phyloP scores from a whole-genome alignment of 805 yeast genomes.

The Wickerhamomyces tratensis region DNA sequence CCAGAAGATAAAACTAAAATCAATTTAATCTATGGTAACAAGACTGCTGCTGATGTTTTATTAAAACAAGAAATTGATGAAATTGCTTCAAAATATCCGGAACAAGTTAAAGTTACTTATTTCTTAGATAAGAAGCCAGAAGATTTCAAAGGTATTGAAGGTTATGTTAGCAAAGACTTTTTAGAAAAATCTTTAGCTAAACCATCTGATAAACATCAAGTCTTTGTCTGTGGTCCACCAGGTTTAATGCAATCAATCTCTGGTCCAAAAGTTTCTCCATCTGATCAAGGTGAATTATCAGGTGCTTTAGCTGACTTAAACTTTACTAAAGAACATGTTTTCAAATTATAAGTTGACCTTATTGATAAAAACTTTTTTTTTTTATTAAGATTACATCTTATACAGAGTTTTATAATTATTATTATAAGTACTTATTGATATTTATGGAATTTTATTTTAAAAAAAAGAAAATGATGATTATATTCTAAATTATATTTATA shows the following conservation, averaged over 20 bases:
- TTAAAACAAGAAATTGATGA: slow-evolving; percentile 69
- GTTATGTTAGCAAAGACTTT: slow-evolving; percentile 73
- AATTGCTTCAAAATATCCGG: slow-evolving; percentile 57
- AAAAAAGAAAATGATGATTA: too few relatives aligned
- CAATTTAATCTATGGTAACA: slow-evolving; percentile 70
- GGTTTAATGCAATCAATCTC: slow-evolving; percentile 80
- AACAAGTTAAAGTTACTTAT: slow-evolving; percentile 68
- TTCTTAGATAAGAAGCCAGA: slow-evolving; percentile 59
- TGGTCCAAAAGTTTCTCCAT: slow-evolving; percentile 75
- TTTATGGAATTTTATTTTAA: too few relatives aligned
- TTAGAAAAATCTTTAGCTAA: slow-evolving; percentile 51
- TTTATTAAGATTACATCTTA: too few relatives aligned
- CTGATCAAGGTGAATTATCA: slow-evolving; percentile 90
- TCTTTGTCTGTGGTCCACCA: slow-evolving; percentile 96
- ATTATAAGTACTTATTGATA: too few relatives aligned
- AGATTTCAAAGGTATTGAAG: slow-evolving; percentile 49
- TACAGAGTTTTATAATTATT: too few relatives aligned
- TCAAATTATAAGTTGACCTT: slow-evolving; percentile 51
- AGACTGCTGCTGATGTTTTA: slow-evolving; percentile 71
- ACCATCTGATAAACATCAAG: slow-evolving; percentile 59
- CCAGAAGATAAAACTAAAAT: slow-evolving; percentile 88
- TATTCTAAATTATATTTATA: too few relatives aligned
- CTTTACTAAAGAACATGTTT: slow-evolving; percentile 77
- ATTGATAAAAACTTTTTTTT: too few relatives aligned
- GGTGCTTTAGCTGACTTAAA: slow-evolving; percentile 89